Evolutionary conservation across 306 rosid genomes (phyloP).

Genomic region (Rubus idaeus): DNA sequence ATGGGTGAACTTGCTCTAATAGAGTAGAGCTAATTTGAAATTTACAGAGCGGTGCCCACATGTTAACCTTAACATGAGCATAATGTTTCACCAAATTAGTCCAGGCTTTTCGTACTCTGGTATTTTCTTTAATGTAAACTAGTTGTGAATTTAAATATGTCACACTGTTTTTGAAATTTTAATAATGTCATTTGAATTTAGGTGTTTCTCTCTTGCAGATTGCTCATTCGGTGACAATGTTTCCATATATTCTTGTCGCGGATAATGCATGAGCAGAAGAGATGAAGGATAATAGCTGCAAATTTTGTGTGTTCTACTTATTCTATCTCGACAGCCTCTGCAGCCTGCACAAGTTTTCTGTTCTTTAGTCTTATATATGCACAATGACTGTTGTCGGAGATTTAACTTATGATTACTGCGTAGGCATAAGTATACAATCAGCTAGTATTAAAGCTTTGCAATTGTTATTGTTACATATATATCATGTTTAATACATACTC

Average conservation of each 20-base stretch:
- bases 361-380: slow-evolving; percentile 4
- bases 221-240: slow-evolving; percentile 8
- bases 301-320: not conserved
- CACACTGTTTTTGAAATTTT: not conserved
- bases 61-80: not conserved
- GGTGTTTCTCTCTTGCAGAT: slow-evolving; percentile 20
- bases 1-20: too few species aligned
- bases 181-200: slow-evolving; percentile 9
- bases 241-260: slow-evolving; percentile 12
- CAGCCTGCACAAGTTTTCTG: not conserved
- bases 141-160: not conserved
- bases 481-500: slow-evolving; percentile 7
- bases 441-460: slow-evolving; percentile 4
- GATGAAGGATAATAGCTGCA: slow-evolving; percentile 19
- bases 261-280: slow-evolving; percentile 17
- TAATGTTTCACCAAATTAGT: not conserved
- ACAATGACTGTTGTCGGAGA: slow-evolving; percentile 1
- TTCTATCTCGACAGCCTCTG: not conserved
- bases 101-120: not conserved
- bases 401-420: too few species aligned
- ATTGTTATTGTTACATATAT: slow-evolving; percentile 1
- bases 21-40: not conserved
- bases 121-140: too few species aligned
- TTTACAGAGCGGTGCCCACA: not conserved
- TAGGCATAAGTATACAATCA: too few species aligned